Evolutionary conservation across 805 yeast genomes (phyloP).

Genomic region (Pichia exigua): DNA sequence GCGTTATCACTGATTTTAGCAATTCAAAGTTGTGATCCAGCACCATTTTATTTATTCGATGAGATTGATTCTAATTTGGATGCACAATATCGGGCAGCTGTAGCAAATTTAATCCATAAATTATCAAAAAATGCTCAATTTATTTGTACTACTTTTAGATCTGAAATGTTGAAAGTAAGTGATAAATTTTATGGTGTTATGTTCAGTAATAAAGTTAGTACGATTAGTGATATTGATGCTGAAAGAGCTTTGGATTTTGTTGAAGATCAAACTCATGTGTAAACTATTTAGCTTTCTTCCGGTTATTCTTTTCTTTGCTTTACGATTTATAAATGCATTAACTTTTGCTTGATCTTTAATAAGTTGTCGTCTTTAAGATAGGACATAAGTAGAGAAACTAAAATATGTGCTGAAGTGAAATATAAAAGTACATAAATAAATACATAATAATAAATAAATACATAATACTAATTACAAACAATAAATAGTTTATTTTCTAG

Average conservation of each 20-base stretch:
- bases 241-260: slow-evolving; percentile 79
- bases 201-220: slow-evolving; percentile 74
- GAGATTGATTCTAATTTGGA: slow-evolving; percentile 96
- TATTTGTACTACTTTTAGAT: slow-evolving; percentile 92
- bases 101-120: slow-evolving; percentile 64
- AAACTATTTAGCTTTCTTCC: background rate
- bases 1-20: slow-evolving; percentile 92
- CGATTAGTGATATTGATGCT: slow-evolving; percentile 60
- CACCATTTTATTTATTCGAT: slow-evolving; percentile 92
- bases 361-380: too few species aligned
- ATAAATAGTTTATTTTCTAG: slow-evolving; percentile 7
- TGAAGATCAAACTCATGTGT: slow-evolving; percentile 45
- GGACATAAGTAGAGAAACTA: too few species aligned
- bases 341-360: background rate
- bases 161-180: slow-evolving; percentile 84
- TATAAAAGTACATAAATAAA: background rate
- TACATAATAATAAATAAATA: background rate
- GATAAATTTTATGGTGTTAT: slow-evolving; percentile 83
- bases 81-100: slow-evolving; percentile 82
- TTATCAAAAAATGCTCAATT: slow-evolving; percentile 74
- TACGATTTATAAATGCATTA: too few species aligned
- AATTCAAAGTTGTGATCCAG: slow-evolving; percentile 91
- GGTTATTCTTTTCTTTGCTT: background rate
- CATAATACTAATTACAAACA: background rate
- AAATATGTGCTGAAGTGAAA: background rate